phyloP scores from a whole-genome alignment of 495 filamentous ascomycete genomes.

The Cercophora samala region DNA sequence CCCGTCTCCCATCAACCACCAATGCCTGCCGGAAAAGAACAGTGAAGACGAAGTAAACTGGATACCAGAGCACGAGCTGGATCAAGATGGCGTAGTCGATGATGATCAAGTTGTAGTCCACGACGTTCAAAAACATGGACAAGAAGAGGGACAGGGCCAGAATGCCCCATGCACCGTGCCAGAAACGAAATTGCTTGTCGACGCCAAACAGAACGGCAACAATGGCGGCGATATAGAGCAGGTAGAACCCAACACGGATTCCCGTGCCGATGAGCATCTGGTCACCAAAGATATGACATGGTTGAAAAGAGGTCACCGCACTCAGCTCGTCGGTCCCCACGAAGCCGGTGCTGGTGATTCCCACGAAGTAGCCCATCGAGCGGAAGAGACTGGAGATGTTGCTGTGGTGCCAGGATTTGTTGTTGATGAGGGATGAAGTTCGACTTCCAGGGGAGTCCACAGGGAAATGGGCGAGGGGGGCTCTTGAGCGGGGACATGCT shows the following conservation, averaged over 20 bases:
- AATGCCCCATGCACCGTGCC: conserved; percentile 33
- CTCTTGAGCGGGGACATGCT: background rate
- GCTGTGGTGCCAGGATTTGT: background rate
- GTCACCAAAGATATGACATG: conserved; percentile 36
- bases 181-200: conserved; percentile 35
- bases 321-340: conserved; percentile 31
- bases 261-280: conserved; percentile 35
- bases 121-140: conserved; percentile 31
- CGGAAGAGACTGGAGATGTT: background rate
- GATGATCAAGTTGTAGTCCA: conserved; percentile 28
- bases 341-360: conserved; percentile 31
- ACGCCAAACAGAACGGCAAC: conserved; percentile 29
- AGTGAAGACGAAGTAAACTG: conserved; percentile 33
- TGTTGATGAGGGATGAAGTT: background rate
- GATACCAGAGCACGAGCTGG: conserved; percentile 34
- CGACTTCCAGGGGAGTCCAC: background rate
- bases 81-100: conserved; percentile 35
- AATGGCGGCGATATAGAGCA: conserved; percentile 32
- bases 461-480: background rate
- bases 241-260: conserved; percentile 34
- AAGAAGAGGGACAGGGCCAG: conserved; percentile 31
- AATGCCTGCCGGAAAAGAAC: conserved; percentile 30
- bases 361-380: conserved; percentile 30
- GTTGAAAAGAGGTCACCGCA: conserved; percentile 31
- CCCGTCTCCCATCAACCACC: conserved; percentile 15